A percentile compares a stretch with the other conserved stretches of the same genome.
phyloP scores from a whole-genome alignment of 176 grass and related monocot species.

The Themeda triandra region DNA sequence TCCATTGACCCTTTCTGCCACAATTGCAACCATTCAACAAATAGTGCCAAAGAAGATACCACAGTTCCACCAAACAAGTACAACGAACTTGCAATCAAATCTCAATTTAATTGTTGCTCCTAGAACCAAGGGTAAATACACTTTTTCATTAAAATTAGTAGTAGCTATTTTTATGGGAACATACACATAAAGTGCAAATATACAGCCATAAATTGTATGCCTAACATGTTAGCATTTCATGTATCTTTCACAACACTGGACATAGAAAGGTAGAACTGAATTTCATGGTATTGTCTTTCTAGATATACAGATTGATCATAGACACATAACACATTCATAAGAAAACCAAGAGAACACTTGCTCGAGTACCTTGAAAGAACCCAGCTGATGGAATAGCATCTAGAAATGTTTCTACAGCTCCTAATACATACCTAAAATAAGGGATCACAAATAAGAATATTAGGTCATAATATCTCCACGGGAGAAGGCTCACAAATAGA shows the following conservation, averaged over 20 bases:
- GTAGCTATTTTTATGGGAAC: not conserved
- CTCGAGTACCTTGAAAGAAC: conserved; percentile 70
- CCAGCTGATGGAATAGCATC: conserved; percentile 81
- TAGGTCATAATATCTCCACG: not conserved
- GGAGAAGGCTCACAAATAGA: not conserved
- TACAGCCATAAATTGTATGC: not conserved
- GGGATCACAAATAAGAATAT: not conserved
- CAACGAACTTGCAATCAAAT: not conserved
- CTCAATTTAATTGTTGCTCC: not conserved
- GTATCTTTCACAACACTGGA: not conserved
- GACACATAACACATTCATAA: not conserved
- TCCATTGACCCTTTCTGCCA: not conserved
- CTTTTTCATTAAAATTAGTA: not conserved
- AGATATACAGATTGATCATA: not conserved
- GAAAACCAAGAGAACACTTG: not conserved
- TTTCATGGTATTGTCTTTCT: not conserved
- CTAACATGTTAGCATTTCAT: not conserved
- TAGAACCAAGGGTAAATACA: not conserved
- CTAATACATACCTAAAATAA: conserved; percentile 83
- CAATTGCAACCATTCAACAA: not conserved
- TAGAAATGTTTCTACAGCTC: conserved; percentile 98
- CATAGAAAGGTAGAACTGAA: not conserved
- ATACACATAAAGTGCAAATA: not conserved
- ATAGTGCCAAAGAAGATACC: not conserved
- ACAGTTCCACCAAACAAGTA: too few species aligned